Evolutionary conservation across 2,329 filamentous ascomycete genomes (phyloP).

Genomic region (Ophiostoma angusticollis): DNA sequence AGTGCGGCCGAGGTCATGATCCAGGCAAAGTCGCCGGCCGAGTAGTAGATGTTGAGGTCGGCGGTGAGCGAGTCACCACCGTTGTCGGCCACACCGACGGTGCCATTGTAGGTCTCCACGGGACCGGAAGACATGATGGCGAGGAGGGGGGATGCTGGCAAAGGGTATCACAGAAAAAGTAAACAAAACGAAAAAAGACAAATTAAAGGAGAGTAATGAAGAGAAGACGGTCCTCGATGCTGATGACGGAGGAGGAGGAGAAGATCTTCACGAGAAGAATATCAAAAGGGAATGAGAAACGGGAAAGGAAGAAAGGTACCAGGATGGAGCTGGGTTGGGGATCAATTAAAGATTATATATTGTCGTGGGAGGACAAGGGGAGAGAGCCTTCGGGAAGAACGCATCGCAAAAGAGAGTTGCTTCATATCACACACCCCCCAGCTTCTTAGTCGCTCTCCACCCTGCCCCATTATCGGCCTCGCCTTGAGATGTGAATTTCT

Average conservation of each 20-base stretch:
- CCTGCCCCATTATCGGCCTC: too few relatives aligned
- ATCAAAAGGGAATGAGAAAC: slow-evolving; percentile 1
- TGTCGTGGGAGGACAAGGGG: background rate
- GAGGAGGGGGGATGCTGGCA: background rate
- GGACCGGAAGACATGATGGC: slow-evolving; percentile 14
- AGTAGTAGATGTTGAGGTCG: slow-evolving; percentile 74
- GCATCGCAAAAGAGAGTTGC: background rate
- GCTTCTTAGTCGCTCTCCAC: too few relatives aligned
- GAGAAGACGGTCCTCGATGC: background rate
- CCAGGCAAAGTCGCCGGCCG: slow-evolving; percentile 71
- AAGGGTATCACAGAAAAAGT: background rate
- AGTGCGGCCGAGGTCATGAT: slow-evolving; percentile 70
- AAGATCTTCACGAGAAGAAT: slow-evolving; percentile 1
- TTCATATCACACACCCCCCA: too few relatives aligned
- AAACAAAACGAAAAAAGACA: background rate
- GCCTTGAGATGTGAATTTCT: too few relatives aligned
- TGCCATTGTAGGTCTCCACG: slow-evolving; percentile 35
- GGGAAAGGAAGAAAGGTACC: slow-evolving; percentile 3
- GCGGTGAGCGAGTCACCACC: slow-evolving; percentile 43
- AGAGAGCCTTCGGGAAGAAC: background rate
- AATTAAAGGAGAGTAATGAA: slow-evolving; percentile 1
- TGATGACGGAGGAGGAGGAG: background rate
- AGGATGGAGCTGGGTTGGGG: slow-evolving; percentile 1
- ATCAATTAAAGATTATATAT: slow-evolving; percentile 4
- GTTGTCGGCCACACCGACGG: slow-evolving; percentile 31